A percentile compares a stretch with the other conserved stretches of the same genome.
Evolutionary conservation across 768 basidiomycete species (phyloP).

Genomic region (Auricularia heimuer): DNA sequence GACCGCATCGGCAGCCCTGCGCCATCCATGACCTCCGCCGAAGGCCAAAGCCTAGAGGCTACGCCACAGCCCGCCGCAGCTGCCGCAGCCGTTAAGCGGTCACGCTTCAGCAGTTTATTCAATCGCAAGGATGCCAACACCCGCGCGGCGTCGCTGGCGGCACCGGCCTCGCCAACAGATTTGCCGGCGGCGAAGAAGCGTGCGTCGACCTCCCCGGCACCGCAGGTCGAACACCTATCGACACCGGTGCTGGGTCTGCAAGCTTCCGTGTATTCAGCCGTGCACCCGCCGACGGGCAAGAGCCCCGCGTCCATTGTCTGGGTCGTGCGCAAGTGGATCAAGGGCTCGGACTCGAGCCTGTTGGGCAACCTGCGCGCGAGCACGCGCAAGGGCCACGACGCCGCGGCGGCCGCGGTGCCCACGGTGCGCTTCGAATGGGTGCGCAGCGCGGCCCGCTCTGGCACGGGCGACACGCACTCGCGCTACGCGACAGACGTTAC

Average conservation of each 20-base stretch:
- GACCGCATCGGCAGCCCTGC: background rate
- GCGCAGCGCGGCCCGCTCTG: background rate
- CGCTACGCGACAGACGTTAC: background rate
- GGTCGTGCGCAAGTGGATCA: conserved; percentile 69
- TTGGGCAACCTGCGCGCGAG: conserved; percentile 28
- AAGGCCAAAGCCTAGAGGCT: background rate
- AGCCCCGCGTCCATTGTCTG: conserved; percentile 52
- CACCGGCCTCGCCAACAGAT: conserved; percentile 2
- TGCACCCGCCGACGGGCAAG: conserved; percentile 26
- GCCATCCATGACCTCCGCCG: background rate
- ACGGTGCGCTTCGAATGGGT: conserved; percentile 1
- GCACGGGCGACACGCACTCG: background rate
- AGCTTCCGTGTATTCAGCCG: conserved; percentile 47
- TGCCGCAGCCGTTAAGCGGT: conserved; percentile 1
- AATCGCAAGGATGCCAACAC: conserved; percentile 7
- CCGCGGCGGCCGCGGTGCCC: background rate
- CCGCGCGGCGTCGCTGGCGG: conserved; percentile 11
- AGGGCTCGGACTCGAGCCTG: conserved; percentile 39
- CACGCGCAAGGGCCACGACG: background rate
- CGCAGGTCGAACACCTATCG: conserved; percentile 4
- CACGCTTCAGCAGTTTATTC: background rate
- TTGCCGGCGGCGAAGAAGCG: conserved; percentile 7
- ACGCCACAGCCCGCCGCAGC: conserved; percentile 3
- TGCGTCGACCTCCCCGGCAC: conserved; percentile 2
- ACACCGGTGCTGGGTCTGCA: conserved; percentile 59